phyloP scores from a whole-genome alignment of 495 filamentous ascomycete genomes.

The Aspergillus conjunctus region DNA sequence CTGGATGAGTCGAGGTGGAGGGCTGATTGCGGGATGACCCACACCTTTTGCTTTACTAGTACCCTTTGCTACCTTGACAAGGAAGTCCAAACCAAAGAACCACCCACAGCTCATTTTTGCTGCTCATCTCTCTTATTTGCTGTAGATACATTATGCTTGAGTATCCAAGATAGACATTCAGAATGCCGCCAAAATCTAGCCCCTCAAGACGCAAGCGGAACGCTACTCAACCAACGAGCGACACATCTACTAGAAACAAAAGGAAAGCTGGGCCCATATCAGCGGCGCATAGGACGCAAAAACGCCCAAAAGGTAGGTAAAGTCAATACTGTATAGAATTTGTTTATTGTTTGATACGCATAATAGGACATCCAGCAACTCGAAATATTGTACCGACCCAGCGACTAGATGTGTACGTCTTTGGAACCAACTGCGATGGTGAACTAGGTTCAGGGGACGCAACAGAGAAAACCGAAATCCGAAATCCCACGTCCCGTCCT shows the following conservation, averaged over 20 bases:
- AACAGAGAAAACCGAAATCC: slow-evolving; percentile 49
- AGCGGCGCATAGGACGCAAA: not conserved
- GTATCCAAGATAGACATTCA: too few species aligned
- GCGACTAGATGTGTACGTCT: slow-evolving; percentile 54
- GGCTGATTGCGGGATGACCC: slow-evolving; percentile 1
- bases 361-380: not conserved
- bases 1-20: not conserved
- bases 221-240: not conserved
- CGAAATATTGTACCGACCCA: slow-evolving; percentile 31
- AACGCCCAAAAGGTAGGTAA: not conserved
- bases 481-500: slow-evolving; percentile 56
- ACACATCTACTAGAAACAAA: not conserved
- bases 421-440: slow-evolving; percentile 51
- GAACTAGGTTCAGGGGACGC: slow-evolving; percentile 57
- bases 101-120: too few species aligned
- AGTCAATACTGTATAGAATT: not conserved
- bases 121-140: too few species aligned
- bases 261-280: not conserved
- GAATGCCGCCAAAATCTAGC: too few species aligned
- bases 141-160: too few species aligned
- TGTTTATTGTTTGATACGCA: not conserved
- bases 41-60: not conserved
- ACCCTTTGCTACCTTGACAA: not conserved
- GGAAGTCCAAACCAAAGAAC: too few species aligned
- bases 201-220: not conserved